Percentiles rank a stretch among this genome's conserved stretches.
Conservation (phyloP, 371 early-diverging fungal genomes). For the Mortierella sp. region DNA sequence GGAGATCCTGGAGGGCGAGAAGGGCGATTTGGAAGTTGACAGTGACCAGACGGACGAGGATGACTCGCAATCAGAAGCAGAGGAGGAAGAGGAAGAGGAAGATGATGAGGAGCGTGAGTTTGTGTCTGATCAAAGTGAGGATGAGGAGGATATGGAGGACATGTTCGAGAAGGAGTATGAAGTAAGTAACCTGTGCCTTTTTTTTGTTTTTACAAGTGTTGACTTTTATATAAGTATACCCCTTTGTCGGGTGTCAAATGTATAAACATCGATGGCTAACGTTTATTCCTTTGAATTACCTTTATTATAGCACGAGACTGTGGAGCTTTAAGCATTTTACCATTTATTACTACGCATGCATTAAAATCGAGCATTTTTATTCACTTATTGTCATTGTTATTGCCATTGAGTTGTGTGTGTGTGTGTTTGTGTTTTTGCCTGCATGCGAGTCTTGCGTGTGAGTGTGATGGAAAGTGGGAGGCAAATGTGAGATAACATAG, state of each 20-base stretch:
- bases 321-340: slow-evolving; percentile 38
- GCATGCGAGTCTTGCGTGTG: no score
- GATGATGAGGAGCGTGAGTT: slow-evolving; percentile 65
- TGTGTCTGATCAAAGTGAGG: slow-evolving; percentile 59
- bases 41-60: slow-evolving; percentile 82
- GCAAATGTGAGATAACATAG: no score
- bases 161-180: slow-evolving; percentile 59
- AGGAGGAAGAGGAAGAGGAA: slow-evolving; percentile 66
- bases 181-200: slow-evolving; percentile 13
- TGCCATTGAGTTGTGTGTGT: neutral
- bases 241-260: no score
- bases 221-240: neutral
- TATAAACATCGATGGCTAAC: no score
- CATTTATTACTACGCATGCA: slow-evolving; percentile 2
- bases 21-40: slow-evolving; percentile 76
- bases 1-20: slow-evolving; percentile 75
- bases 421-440: neutral
- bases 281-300: neutral
- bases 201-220: neutral
- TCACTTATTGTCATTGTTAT: neutral
- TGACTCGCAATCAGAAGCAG: slow-evolving; percentile 65
- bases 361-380: slow-evolving; percentile 8
- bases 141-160: slow-evolving; percentile 62
- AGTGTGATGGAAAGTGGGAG: no score
- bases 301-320: slow-evolving; percentile 40